Evolutionary conservation across 352 stramenopile genomes (phyloP).

Genomic region (Globisporangium yorkense): DNA sequence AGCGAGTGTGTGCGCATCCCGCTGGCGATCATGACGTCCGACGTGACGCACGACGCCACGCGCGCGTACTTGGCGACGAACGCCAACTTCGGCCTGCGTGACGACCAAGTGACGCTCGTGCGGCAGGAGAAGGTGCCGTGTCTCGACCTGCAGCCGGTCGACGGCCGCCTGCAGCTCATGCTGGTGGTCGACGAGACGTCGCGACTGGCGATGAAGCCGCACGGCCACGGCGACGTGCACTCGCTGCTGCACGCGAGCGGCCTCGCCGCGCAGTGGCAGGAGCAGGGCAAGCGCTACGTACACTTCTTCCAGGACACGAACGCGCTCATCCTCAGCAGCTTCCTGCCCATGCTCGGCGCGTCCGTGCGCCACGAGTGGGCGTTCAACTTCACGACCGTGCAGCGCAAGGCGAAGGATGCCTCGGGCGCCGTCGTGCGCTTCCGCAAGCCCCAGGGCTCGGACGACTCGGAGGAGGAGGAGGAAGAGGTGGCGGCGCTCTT

Average conservation of each 20-base stretch:
- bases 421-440: constrained; percentile 60
- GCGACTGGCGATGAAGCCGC: constrained; percentile 91
- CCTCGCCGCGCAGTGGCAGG: constrained; percentile 60
- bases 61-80: constrained; percentile 86
- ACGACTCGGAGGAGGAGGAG: background rate
- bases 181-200: constrained; percentile 53
- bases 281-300: constrained; percentile 87
- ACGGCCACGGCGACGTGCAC: constrained; percentile 98
- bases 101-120: constrained; percentile 91
- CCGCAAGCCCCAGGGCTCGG: constrained; percentile 7
- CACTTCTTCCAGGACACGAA: constrained; percentile 97
- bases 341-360: constrained; percentile 87
- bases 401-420: constrained; percentile 92
- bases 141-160: constrained; percentile 23
- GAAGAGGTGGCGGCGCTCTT: constrained; percentile 29
- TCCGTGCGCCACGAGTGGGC: constrained; percentile 77
- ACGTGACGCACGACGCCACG: constrained; percentile 93
- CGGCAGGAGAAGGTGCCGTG: constrained; percentile 97
- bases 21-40: constrained; percentile 97
- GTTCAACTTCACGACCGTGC: constrained; percentile 93
- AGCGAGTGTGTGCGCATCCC: constrained; percentile 51
- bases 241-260: constrained; percentile 84
- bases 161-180: constrained; percentile 21
- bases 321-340: constrained; percentile 91
- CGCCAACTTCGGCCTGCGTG: constrained; percentile 92